Evolutionary conservation across 1,284 basidiomycete species (phyloP), one percentile per base, ranked within the genome.

Genomic region (Cryptococcus jaspeensis): DNA sequence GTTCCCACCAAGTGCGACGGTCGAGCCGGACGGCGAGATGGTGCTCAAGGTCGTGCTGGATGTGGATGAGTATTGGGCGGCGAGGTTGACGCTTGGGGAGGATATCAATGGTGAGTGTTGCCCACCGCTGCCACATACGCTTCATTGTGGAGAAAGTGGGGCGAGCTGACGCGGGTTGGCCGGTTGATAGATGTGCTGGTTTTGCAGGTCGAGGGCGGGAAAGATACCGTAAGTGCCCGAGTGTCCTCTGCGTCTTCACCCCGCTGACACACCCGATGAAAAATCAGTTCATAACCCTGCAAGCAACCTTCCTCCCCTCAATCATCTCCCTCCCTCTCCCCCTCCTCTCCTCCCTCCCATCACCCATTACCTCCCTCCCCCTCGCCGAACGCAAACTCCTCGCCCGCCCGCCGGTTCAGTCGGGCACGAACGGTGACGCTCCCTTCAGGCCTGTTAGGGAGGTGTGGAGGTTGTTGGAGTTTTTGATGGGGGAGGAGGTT

Each of bases 211-310:
- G 46, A 56, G 0, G 66, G 65, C 18, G 71, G 74, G 1, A 73
- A 71, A 55, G 72, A 76, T 41, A 60, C 65, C 0, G 70, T 72
- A 36, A 59, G 69, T 62, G 15, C 0, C 6, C 7, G 6, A n/a
- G 20, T 23, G 2, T n/a, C 6, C 18, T 6, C 6, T 7, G 35
- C n/a, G 32, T 38, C 6, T 43, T 51, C 41, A 11, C 52, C 11
- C 28, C 22, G 35, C 11, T 37, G 45, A 13, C 25, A 18, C 12
- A 16, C 20, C 7, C 6, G 13, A 25, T n/a, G n/a, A n/a, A n/a
- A n/a, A n/a, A n/a, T 12, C 47, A 73, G 67, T 74, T 75, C 59
- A 64, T 75, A 39, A 67, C 72, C 1, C 47, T 76, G 1, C 69
- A 69, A 52, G 67, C 64, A 6, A 62, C 60, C 11, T 74, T 70